Base-by-base conservation (phyloP, 2,329 filamentous ascomycete species). In the Hirsutella minnesotensis region DNA sequence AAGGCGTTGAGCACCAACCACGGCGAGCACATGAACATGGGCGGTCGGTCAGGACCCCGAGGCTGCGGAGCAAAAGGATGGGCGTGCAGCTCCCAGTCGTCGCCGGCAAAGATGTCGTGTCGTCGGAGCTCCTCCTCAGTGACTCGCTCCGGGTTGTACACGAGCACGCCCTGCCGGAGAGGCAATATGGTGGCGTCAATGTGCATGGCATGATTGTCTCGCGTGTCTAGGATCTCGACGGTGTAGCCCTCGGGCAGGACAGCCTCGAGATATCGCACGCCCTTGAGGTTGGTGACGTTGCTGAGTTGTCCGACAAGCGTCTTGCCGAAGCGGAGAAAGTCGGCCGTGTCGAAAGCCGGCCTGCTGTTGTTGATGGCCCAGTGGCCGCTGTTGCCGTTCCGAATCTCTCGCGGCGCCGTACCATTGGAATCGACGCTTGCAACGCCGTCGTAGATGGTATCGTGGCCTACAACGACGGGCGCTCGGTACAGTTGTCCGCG, bases 1-100 rank as follows among this genome's bases (percentile, higher is more conserved):
- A 44, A 34, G 8, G 43, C 43, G n/a, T 44, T 44, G 24, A 41
- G 43, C 5, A 44, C 43, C 38, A 41, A 8, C 38, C 43, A 44
- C 1, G 39, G 39, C 24, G 43, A 44, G 27, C 43, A 44, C 43
- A 44, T 44, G 24, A 41, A 44, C 24, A 44, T 37, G 1, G 39
- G 43, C 34, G 38, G 42, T 27, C 42, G 21, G 13, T 22, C 18
- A 19, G n/a, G 19, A 18, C 24, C 42, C 3, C 42, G 42, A 9
- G 19, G 22, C n/a, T 19, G 19, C 12, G 39, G 43, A 16, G 33
- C 33, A n/a, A 34, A 44, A 3, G 43, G 39, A 24, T 44, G 38
- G 3, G 38, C 20, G 12, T 38, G 39, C 38, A 44, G 39, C 20
- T 41, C 43, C 43, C 43, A 44, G 24, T 33, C 38, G 3, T 24